Evolutionary conservation across 2,329 filamentous ascomycete species (phyloP), one percentile per base, ranked within the genome.

Genomic region (Sphaerulina musiva): DNA sequence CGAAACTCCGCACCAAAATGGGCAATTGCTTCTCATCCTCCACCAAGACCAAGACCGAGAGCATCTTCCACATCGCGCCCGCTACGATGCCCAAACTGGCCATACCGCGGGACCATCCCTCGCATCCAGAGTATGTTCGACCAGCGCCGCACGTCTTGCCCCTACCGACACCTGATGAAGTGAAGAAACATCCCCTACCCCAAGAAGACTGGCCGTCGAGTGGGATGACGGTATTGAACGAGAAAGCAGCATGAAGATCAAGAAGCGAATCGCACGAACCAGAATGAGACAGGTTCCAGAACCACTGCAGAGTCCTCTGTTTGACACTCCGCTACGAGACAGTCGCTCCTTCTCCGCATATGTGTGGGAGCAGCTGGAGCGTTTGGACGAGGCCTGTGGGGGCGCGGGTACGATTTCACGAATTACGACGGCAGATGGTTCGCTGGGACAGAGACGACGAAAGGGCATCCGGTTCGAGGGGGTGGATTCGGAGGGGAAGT

Each of bases 121-220:
- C 48, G 14, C 48, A 51, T 51, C 48, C 48, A 51, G 40, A 51
- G 48, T 51, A 51, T 42, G 48, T 51, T 32, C 48, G 48, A 44
- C 4, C 10, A 20, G 17, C 20, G 20, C 20, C 42, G 32, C 41
- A 26, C 3, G 23, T 20, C 20, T 11, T 26, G 20, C 42, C 29
- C 40, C 11, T 45, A 46, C 48, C 48, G 48, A 51, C 41, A 39
- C 32, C 34, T 45, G 41, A 51, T 45, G 17, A 32, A 26, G 42
- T 26, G 29, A 45, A 11, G 32, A 40, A 40, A 14, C 17, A 31
- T 17, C 14, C 10, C 6, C 23, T 26, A 29, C 32, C 31, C 7
- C 48, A 41, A 51, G 23, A 17, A n/a, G 48, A 51, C 23, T 40
- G 48, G 48, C 48, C 48, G 34, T 11, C 31, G 32, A 45, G 17